Percentiles rank a stretch among this genome's conserved stretches.
These are phyloP conservation scores for Cadophora luteo-olivacea DNA, from an alignment of 2,329 filamentous ascomycete species.

Conservation along the genomic window DNA sequence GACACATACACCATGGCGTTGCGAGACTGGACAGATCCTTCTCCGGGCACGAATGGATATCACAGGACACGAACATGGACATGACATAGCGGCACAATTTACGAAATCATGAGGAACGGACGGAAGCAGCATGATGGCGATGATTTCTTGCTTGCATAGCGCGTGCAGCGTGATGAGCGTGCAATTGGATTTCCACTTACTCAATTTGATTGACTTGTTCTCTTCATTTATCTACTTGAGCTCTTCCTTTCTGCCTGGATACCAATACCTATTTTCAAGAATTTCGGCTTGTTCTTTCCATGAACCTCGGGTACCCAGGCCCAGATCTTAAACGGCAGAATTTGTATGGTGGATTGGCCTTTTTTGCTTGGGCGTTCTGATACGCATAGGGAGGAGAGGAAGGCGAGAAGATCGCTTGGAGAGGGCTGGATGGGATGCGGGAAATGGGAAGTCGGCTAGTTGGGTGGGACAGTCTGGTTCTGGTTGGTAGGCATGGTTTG, in stretches of 20 bases:
- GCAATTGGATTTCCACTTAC: neutral
- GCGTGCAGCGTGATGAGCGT: slow-evolving; percentile 6
- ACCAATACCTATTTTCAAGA: slow-evolving; percentile 2
- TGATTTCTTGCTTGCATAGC: slow-evolving; percentile 11
- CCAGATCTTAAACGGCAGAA: slow-evolving; percentile 2
- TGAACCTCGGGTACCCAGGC: slow-evolving; percentile 18
- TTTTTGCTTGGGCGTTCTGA: neutral
- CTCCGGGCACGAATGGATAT: neutral
- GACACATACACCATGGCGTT: slow-evolving; percentile 1
- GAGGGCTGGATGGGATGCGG: neutral
- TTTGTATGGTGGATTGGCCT: slow-evolving; percentile 1
- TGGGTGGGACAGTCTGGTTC: neutral
- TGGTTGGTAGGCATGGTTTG: neutral
- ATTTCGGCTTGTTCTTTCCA: neutral
- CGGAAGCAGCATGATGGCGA: neutral
- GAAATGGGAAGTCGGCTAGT: neutral
- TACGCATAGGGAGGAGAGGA: neutral
- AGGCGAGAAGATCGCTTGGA: neutral
- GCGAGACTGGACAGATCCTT: neutral
- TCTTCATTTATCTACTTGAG: slow-evolving; percentile 2
- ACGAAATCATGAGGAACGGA: slow-evolving; percentile 10
- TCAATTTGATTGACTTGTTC: neutral
- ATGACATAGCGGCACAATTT: neutral
- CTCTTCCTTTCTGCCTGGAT: slow-evolving; percentile 8
- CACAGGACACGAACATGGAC: slow-evolving; percentile 7